Base-by-base conservation (phyloP, 2,329 filamentous ascomycete genomes). In the Cladophialophora exuberans region DNA sequence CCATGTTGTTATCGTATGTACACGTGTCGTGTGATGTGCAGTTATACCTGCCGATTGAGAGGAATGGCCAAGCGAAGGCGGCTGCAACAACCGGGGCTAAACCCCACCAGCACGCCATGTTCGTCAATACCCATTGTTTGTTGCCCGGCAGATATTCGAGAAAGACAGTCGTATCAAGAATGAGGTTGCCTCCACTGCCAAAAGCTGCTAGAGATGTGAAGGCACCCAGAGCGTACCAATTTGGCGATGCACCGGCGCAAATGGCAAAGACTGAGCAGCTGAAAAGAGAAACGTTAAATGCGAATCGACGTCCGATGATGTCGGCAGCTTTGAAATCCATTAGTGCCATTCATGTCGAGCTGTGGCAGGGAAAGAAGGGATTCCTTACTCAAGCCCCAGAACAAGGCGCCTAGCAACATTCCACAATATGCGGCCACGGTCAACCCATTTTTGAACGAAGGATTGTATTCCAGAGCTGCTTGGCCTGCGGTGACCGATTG, bases 261-360 rank as follows among this genome's bases (percentile, higher is more conserved):
- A 88, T 82, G 25, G 79, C 80, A 44, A 85, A 84, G 4, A 83
- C 67, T 3, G 82, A 80, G 64, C 81, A 85, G 53, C 88, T 75
- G 63, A 88, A 78, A 9, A 89, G 74, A 2, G 83, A 84, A 18
- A 82, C 71, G 64, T 89, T 89, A 73, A 89, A 90, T 4, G 86
- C 86, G 61, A 82, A 83, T 59, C 82, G 81, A 38, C 86, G 78
- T 4, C 86, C 86, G 57, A 89, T 84, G 28, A 89, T 78, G 64
- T 89, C 86, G 18, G 84, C 11, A 83, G 65, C 63, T 79, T 42
- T 18, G 5, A 26, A 41, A 17, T 17, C 11, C 11, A 22, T 42
- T 22, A 42, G n/a, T 6, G 39, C 26, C 39, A 49, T 36, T 18
- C 15, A 17, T 6, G 15, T 6, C 7, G 11, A 6, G 11, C 22